Percentiles rank a stretch among this genome's conserved stretches.
Conservation (phyloP, 1,139 yeast species). For the Spathaspora sp. region DNA sequence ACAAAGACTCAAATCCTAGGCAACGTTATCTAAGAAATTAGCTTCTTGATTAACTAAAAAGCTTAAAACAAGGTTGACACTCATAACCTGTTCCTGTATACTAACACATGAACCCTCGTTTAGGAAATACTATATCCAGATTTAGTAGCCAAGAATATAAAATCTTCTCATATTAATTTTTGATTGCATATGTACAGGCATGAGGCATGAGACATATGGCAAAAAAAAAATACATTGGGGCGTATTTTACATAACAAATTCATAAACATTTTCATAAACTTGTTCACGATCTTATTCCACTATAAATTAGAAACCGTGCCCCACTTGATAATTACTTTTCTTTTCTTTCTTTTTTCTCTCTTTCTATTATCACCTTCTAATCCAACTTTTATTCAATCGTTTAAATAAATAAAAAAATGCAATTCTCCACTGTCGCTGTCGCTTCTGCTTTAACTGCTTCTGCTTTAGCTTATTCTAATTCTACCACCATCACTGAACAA, state of each 20-base stretch:
- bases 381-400: slow-evolving; percentile 13
- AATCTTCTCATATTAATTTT: too few relatives aligned
- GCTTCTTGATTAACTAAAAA: too few relatives aligned
- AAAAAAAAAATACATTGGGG: too few relatives aligned
- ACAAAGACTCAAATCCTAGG: too few relatives aligned
- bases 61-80: too few relatives aligned
- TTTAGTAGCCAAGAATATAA: neutral
- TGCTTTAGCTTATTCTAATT: slow-evolving; percentile 32
- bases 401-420: slow-evolving; percentile 24
- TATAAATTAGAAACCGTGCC: neutral
- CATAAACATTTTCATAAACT: too few relatives aligned
- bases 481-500: slow-evolving; percentile 34
- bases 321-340: neutral
- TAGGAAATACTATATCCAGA: neutral
- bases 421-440: slow-evolving; percentile 37
- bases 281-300: neutral
- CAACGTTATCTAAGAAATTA: too few relatives aligned
- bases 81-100: too few relatives aligned
- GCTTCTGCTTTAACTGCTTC: slow-evolving; percentile 35
- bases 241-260: too few relatives aligned
- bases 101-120: neutral
- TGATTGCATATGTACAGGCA: too few relatives aligned
- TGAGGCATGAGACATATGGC: too few relatives aligned
- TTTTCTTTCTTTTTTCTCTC: slow-evolving; percentile 13
- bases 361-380: slow-evolving; percentile 1